A percentile compares a stretch with the other conserved stretches of the same genome.
Evolutionary conservation across 805 yeast species (phyloP).

Genomic region (Yamadazyma sp.): DNA sequence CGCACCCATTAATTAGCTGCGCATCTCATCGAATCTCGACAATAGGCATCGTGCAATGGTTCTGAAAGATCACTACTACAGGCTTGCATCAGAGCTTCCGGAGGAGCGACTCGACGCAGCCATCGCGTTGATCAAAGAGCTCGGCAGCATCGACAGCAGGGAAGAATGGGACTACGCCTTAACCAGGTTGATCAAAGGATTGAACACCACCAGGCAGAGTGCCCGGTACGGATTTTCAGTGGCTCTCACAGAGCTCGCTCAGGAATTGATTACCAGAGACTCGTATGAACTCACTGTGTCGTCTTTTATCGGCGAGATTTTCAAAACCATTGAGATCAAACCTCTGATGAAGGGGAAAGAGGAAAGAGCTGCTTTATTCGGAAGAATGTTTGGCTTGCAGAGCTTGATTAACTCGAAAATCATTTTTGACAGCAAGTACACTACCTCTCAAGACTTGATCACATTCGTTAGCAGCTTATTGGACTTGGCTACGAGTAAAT

Average conservation of each 20-base stretch:
- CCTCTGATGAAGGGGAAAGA: constrained; percentile 70
- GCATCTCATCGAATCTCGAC: constrained; percentile 9
- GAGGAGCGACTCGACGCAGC: constrained; percentile 75
- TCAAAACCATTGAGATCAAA: constrained; percentile 31
- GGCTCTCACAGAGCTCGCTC: constrained; percentile 71
- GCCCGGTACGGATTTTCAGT: constrained; percentile 87
- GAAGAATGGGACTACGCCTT: constrained; percentile 82
- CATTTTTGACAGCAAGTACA: constrained; percentile 20
- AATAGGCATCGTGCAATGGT: constrained; percentile 36
- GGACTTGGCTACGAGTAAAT: constrained; percentile 60
- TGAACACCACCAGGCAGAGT: constrained; percentile 76
- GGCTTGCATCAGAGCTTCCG: constrained; percentile 73
- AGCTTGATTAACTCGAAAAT: constrained; percentile 53
- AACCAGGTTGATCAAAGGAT: constrained; percentile 74
- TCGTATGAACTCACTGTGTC: constrained; percentile 33
- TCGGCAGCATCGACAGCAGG: constrained; percentile 40
- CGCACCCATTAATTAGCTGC: neutral
- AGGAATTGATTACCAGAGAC: constrained; percentile 31
- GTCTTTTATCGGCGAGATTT: constrained; percentile 39
- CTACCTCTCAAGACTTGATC: constrained; percentile 18
- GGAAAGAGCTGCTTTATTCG: constrained; percentile 77
- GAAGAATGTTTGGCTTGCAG: constrained; percentile 82
- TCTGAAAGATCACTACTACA: constrained; percentile 73
- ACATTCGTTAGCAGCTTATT: constrained; percentile 49
- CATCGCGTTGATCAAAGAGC: constrained; percentile 58